These are phyloP conservation scores for Agrocybe chaxingu DNA, from an alignment of 768 basidiomycete genomes.

Conservation along the genomic window DNA sequence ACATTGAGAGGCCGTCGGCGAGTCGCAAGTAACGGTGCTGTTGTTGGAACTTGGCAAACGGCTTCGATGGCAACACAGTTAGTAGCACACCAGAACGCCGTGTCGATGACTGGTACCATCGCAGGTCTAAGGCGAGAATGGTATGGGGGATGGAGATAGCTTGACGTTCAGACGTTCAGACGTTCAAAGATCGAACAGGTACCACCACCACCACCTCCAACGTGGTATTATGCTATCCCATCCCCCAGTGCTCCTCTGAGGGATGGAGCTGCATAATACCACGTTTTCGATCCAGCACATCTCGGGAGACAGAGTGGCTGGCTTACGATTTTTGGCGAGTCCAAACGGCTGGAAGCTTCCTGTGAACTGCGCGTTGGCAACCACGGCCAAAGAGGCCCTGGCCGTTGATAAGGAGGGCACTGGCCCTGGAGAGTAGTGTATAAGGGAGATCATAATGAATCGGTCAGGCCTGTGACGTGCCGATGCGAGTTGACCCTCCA, in stretches of 20 bases:
- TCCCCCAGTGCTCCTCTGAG: slow-evolving; percentile 28
- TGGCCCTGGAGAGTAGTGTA: slow-evolving; percentile 43
- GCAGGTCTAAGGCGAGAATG: slow-evolving; percentile 47
- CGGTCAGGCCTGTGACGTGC: slow-evolving; percentile 24
- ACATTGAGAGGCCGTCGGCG: slow-evolving; percentile 43
- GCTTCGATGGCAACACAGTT: slow-evolving; percentile 46
- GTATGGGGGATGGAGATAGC: slow-evolving; percentile 46
- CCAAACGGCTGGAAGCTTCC: slow-evolving; percentile 50
- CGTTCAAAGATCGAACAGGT: slow-evolving; percentile 11
- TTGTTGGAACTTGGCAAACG: slow-evolving; percentile 37
- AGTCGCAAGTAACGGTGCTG: slow-evolving; percentile 29
- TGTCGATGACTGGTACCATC: slow-evolving; percentile 44
- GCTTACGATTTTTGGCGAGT: slow-evolving; percentile 45
- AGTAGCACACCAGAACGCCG: slow-evolving; percentile 45
- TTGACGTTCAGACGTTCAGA: not conserved
- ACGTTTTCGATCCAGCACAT: not conserved
- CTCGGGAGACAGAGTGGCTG: not conserved
- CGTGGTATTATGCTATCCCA: slow-evolving; percentile 30
- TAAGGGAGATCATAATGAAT: not conserved
- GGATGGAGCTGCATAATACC: slow-evolving; percentile 35
- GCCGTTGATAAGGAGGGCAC: slow-evolving; percentile 52
- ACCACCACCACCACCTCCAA: slow-evolving; percentile 45
- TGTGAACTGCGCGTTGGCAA: slow-evolving; percentile 50
- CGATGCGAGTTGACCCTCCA: slow-evolving; percentile 46
- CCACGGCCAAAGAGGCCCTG: slow-evolving; percentile 49